phyloP scores from a whole-genome alignment of 1,284 basidiomycete genomes.

The Sutorius eximius region DNA sequence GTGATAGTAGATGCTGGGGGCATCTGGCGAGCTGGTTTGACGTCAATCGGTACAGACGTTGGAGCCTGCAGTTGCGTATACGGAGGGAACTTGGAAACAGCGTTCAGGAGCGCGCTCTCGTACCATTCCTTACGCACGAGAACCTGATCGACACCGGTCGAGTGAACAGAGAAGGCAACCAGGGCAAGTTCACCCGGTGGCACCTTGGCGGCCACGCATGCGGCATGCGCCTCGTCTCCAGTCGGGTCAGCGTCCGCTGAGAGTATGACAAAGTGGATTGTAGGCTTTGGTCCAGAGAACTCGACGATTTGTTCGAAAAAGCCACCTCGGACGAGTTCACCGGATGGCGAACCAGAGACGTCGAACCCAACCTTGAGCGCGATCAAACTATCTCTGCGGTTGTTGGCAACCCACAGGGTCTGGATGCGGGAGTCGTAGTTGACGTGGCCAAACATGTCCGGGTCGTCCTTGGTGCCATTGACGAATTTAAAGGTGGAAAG shows the following conservation, averaged over 20 bases:
- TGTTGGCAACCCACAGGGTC: conserved; percentile 82
- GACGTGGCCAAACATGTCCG: conserved; percentile 81
- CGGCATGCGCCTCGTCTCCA: conserved; percentile 76
- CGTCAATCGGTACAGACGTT: conserved; percentile 32
- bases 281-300: conserved; percentile 78
- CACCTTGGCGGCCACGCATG: conserved; percentile 76
- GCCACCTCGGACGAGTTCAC: conserved; percentile 58
- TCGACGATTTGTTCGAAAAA: conserved; percentile 79
- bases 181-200: conserved; percentile 72
- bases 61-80: conserved; percentile 39
- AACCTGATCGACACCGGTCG: conserved; percentile 79
- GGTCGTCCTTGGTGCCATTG: conserved; percentile 63
- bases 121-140: conserved; percentile 81
- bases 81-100: conserved; percentile 63
- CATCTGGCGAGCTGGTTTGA: conserved; percentile 41
- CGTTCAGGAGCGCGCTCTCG: conserved; percentile 56
- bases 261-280: conserved; percentile 82
- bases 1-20: conserved; percentile 31
- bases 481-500: conserved; percentile 78
- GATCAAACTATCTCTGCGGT: conserved; percentile 76
- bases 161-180: conserved; percentile 80
- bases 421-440: conserved; percentile 79
- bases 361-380: conserved; percentile 75
- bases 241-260: conserved; percentile 76
- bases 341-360: conserved; percentile 48